A percentile compares a stretch with the other conserved stretches of the same genome.
Evolutionary conservation across 495 filamentous ascomycete species (phyloP).

Genomic region (Hypoxylon intermedium): DNA sequence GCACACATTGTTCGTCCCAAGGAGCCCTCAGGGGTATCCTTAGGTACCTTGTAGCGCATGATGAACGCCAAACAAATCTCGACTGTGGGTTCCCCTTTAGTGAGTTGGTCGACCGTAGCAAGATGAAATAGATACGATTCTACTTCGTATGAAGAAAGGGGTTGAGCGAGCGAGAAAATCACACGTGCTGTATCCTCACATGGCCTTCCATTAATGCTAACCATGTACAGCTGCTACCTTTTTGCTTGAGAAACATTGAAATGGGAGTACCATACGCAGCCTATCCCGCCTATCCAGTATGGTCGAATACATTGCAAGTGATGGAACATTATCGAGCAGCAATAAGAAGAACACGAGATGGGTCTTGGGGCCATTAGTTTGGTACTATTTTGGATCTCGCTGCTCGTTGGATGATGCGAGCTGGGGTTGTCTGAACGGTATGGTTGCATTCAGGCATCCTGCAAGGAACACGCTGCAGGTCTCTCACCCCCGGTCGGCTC

Average conservation of each 20-base stretch:
- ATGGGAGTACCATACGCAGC: slow-evolving; percentile 2
- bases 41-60: slow-evolving; percentile 17
- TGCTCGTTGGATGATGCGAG: slow-evolving; percentile 33
- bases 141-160: background rate
- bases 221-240: slow-evolving; percentile 21
- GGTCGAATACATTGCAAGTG: slow-evolving; percentile 15
- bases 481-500: no score
- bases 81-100: slow-evolving; percentile 26
- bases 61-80: slow-evolving; percentile 26
- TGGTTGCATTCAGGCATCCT: slow-evolving; percentile 31
- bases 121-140: slow-evolving; percentile 1
- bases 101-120: slow-evolving; percentile 15
- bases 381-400: slow-evolving; percentile 34
- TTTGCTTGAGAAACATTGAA: background rate
- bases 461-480: slow-evolving; percentile 43
- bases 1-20: slow-evolving; percentile 13
- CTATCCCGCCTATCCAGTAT: slow-evolving; percentile 12
- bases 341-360: slow-evolving; percentile 40
- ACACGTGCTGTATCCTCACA: no score
- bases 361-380: slow-evolving; percentile 37
- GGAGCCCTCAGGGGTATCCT: slow-evolving; percentile 4
- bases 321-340: slow-evolving; percentile 24
- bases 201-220: no score
- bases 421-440: slow-evolving; percentile 24
- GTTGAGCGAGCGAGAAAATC: background rate